Base-by-base conservation (phyloP, 305 asterid genomes). In the Fraxinus sp. region DNA sequence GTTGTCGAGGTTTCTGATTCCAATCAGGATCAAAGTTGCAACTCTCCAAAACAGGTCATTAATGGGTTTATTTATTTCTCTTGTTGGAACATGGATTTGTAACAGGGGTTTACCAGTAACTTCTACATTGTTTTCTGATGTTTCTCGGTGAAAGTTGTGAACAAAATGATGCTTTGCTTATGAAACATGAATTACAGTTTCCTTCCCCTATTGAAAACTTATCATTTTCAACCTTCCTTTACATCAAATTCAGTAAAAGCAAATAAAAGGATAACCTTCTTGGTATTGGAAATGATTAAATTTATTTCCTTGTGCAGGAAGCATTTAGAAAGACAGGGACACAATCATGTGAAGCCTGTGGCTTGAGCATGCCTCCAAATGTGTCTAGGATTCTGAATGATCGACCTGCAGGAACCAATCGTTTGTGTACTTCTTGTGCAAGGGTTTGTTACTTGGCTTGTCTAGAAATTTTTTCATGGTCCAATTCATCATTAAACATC, bases 311-410 rank as follows among this genome's bases (percentile, higher is more conserved):
- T 80, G 80, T n/a, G 83, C 93, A 91, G 98, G 95, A 87, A 83
- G 75, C 77, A 20, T 86, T 77, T 79, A 82, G 84, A 83, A 91
- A 89, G 90, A 88, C 86, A 78, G 97, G 85, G 83, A 79, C 91
- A 28, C 86, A 85, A 83, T 88, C 96, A 64, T 96, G 99, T 84
- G 98, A 94, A 83, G 95, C 93, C 77, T 96, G 99, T 88, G 98
- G 97, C 59, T 78, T 83, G 46, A 85, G 88, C 89, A 85, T 93
- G 77, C 84, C 86, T n/a, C 92, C 93, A 24, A 89, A 81, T 85
- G 85, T 86, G 30, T 84, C 91, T 18, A 91, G 89, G 90, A 94
- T 89, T 88, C 30, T 82, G 68, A 87, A 86, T 64, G 87, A 90
- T 83, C 77, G 89, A 64, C 85, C 90, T 86, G 89, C 87, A 66